Base-by-base conservation (phyloP, 148 eudicot species). In the Hydrangea macrophylla region DNA sequence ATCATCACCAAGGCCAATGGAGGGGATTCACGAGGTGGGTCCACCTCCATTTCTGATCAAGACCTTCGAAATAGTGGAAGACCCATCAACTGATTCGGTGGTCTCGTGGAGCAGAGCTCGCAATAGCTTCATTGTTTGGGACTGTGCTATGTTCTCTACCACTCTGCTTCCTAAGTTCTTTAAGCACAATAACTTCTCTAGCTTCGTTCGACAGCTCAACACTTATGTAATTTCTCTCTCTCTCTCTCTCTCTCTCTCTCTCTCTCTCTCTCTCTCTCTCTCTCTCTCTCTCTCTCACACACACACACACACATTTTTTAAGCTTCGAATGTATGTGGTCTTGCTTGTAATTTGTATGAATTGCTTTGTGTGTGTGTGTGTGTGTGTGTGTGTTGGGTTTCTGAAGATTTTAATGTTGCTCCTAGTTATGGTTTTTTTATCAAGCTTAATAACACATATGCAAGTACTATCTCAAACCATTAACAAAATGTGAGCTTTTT, bases 151-250 rank as follows among this genome's bases (percentile, higher is more conserved):
- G 70, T 80, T 92, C 28, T 83, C 92, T 0, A 79, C 87, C 39
- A 68, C 75, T 68, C 68, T 92, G 40, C 80, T 92, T 58, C 92
- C 96, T 11, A 83, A 71, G 67, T 83, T 71, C 72, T 92, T 92
- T 73, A 87, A 92, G 87, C 95, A 89, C 64, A 68, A 64, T 27
- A 89, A 92, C 26, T 92, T 92, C 77, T 92, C 97, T 17, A 89
- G 97, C 86, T 89, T 92, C 68, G 42, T 92, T 73, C 87, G 97
- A 5, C 97, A 92, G 84, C 81, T 92, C 65, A 92, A 92, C 54
- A 92, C 97, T n/a, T 92, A 92, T 80, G 96, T 92, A 87, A 89
- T 96, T 92, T 0, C 45, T 58, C 18, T n/a, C n/a, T n/a, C n/a
- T n/a, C n/a, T n/a, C n/a, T n/a, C n/a, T n/a, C n/a, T n/a, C n/a